These are phyloP conservation scores for Dactylorhiza incarnata DNA, from an alignment of 106 monocot genomes.

Conservation along the genomic window DNA sequence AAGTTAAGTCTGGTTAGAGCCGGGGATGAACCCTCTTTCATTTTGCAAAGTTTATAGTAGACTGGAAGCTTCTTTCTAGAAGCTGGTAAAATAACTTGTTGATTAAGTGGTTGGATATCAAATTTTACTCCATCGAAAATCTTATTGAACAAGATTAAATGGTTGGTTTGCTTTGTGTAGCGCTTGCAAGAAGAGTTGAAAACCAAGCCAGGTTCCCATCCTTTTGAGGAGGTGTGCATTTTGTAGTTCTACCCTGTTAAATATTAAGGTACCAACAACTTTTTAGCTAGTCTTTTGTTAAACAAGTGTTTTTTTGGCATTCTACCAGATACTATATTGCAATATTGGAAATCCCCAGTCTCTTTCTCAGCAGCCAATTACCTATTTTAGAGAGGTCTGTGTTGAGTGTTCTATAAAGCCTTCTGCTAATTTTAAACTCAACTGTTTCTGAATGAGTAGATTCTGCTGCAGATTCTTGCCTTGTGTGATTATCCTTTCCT, in stretches of 20 bases:
- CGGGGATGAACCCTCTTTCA: not conserved
- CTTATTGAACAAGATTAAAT: not conserved
- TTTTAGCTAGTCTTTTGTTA: not conserved
- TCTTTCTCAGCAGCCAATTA: conserved; percentile 80
- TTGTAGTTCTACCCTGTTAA: not conserved
- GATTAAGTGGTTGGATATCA: not conserved
- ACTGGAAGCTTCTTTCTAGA: conserved; percentile 5
- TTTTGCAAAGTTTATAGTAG: not conserved
- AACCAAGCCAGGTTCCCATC: conserved; percentile 59
- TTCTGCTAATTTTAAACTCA: not conserved
- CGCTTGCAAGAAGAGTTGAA: conserved; percentile 68
- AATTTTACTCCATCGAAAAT: not conserved
- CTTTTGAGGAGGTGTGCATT: conserved; percentile 72
- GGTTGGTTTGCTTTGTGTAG: conserved; percentile 22
- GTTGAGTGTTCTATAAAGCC: not conserved
- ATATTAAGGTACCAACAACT: not conserved
- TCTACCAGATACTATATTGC: conserved; percentile 77
- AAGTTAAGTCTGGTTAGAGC: not conserved
- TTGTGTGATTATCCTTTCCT: conserved; percentile 69
- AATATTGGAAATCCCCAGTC: conserved; percentile 96
- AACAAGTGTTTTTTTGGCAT: not conserved
- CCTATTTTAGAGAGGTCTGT: conserved; percentile 84
- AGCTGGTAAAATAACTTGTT: not conserved
- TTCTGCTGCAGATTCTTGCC: conserved; percentile 66
- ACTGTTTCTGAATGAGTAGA: conserved; percentile 6